Evolutionary conservation across 2,329 filamentous ascomycete genomes (phyloP).

Genomic region (Venturia nashicola): DNA sequence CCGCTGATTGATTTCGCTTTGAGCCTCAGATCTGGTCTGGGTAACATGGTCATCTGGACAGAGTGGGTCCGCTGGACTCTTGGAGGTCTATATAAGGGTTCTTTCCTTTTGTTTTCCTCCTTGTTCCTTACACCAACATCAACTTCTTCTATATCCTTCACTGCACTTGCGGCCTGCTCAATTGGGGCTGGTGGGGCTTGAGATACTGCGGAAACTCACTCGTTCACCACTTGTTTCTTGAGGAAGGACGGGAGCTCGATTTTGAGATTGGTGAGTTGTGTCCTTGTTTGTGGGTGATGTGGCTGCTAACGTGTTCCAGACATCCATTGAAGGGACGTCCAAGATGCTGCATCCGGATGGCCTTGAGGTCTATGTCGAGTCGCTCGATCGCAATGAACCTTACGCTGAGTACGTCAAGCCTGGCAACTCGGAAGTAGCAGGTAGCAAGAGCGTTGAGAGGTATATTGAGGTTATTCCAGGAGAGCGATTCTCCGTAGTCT

Average conservation of each 20-base stretch:
- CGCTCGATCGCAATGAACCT: background rate
- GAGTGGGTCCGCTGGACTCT: background rate
- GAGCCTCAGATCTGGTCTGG: background rate
- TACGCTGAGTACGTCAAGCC: background rate
- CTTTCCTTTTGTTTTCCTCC: background rate
- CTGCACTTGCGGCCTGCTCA: background rate
- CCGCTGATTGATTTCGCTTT: background rate
- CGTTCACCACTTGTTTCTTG: too few species aligned
- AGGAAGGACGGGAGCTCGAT: background rate
- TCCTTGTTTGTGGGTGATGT: background rate
- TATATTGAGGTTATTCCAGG: background rate
- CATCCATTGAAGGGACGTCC: background rate
- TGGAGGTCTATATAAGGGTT: background rate
- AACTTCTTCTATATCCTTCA: background rate
- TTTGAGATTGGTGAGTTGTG: background rate
- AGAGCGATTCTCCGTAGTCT: background rate
- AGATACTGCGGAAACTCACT: too few species aligned
- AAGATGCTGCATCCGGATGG: constrained; percentile 1
- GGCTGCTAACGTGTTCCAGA: background rate
- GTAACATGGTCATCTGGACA: background rate
- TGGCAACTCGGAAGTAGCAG: background rate
- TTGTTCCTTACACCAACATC: background rate
- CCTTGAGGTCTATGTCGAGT: background rate
- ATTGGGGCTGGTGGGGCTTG: too few species aligned
- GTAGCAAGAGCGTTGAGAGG: background rate